Percentiles rank a stretch among this genome's conserved stretches.
phyloP scores from a whole-genome alignment of 140 eudicot genomes.

The Stevia rebaudiana region DNA sequence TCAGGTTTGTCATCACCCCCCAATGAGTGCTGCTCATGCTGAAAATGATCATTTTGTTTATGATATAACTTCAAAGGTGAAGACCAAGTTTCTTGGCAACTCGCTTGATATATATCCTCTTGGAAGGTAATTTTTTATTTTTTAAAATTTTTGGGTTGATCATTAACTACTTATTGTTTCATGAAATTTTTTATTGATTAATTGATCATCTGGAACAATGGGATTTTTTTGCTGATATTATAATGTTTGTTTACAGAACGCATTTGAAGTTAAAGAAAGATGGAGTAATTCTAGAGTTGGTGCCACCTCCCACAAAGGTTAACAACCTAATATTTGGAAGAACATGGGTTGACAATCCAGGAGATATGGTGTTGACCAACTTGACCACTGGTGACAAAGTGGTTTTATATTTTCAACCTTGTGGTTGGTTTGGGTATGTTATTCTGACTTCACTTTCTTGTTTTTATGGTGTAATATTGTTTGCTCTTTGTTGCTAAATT shows the following conservation, averaged over 20 bases:
- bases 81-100: conserved; percentile 92
- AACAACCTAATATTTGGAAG: conserved; percentile 93
- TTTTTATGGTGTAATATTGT: not conserved
- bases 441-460: not conserved
- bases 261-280: conserved; percentile 70
- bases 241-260: conserved; percentile 47
- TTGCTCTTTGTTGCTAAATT: conserved; percentile 16
- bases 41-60: conserved; percentile 92
- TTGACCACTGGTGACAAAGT: conserved; percentile 98
- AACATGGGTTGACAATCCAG: conserved; percentile 97
- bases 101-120: conserved; percentile 90
- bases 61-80: conserved; percentile 86
- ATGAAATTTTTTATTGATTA: not conserved
- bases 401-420: conserved; percentile 91
- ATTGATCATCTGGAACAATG: not conserved
- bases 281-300: conserved; percentile 84
- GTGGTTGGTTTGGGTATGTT: conserved; percentile 98
- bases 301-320: conserved; percentile 93
- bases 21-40: conserved; percentile 96
- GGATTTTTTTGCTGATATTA: not conserved
- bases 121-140: conserved; percentile 50
- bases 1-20: conserved; percentile 98
- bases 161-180: not conserved
- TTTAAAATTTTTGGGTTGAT: not conserved
- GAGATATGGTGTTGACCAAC: conserved; percentile 93